These are phyloP conservation scores for Lathyrus aphaca DNA, from an alignment of 306 rosid genomes.

Conservation along the genomic window DNA sequence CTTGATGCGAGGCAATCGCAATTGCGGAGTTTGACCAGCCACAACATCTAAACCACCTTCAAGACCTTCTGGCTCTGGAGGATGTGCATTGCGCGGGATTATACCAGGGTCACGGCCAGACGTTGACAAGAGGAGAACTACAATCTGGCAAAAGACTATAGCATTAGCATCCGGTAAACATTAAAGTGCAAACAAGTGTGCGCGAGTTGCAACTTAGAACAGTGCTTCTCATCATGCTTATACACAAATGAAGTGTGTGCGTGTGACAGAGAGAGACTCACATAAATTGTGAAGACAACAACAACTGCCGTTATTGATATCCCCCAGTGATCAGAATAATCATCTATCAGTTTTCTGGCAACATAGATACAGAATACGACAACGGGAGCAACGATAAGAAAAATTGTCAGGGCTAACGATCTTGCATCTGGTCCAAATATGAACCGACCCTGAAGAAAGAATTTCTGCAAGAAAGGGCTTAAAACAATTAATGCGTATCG, in stretches of 20 bases:
- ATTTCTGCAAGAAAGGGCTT: constrained; percentile 66
- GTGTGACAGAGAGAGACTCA: constrained; percentile 50
- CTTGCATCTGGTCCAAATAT: constrained; percentile 97
- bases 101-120: constrained; percentile 99
- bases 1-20: constrained; percentile 84
- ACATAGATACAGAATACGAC: constrained; percentile 80
- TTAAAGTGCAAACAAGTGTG: not conserved
- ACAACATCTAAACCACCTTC: constrained; percentile 77
- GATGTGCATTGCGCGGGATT: constrained; percentile 92
- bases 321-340: constrained; percentile 73
- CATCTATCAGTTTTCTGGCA: constrained; percentile 79
- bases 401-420: constrained; percentile 79
- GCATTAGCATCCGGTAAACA: constrained; percentile 23
- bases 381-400: constrained; percentile 84
- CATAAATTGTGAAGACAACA: constrained; percentile 72
- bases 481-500: constrained; percentile 25
- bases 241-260: not conserved
- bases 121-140: constrained; percentile 78
- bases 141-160: constrained; percentile 54
- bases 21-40: constrained; percentile 87
- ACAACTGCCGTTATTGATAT: constrained; percentile 58
- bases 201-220: not conserved
- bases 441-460: constrained; percentile 89
- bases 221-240: constrained; percentile 22
- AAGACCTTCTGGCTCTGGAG: constrained; percentile 89